phyloP scores from a whole-genome alignment of 1,284 basidiomycete genomes.

The Amylostereum chailletii region DNA sequence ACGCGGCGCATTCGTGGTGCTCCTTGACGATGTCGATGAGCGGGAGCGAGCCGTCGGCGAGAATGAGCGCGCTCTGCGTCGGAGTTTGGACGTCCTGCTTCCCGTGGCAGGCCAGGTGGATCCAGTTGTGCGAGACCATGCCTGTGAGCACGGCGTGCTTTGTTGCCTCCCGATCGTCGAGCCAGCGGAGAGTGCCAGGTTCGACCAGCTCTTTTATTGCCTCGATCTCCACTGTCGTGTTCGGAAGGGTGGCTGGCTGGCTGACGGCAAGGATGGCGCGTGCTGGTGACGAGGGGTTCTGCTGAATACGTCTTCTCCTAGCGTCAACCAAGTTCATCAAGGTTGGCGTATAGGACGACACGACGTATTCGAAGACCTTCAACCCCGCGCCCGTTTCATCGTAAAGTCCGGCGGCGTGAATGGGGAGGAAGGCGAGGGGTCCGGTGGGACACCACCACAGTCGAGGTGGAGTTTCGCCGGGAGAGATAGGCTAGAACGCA shows the following conservation, averaged over 20 bases:
- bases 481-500: not conserved
- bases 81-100: not conserved
- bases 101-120: not conserved
- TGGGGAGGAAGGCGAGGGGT: constrained; percentile 5
- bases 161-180: not conserved
- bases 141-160: not conserved
- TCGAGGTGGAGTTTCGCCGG: not conserved
- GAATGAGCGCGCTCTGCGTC: not conserved
- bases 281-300: too few relatives aligned
- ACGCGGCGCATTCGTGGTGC: not conserved
- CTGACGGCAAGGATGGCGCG: too few relatives aligned
- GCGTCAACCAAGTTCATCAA: not conserved
- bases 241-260: too few relatives aligned
- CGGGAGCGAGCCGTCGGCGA: not conserved
- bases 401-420: constrained; percentile 9
- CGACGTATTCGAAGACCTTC: not conserved
- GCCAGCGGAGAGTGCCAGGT: not conserved
- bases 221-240: not conserved
- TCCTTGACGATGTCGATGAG: not conserved
- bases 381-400: not conserved
- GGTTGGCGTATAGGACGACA: not conserved
- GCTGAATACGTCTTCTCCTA: too few relatives aligned
- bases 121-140: not conserved
- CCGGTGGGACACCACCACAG: constrained; percentile 8
- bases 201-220: too few relatives aligned